Percentiles rank a stretch among this genome's conserved stretches.
These are phyloP conservation scores for Dryas alaskensis DNA, from an alignment of 306 rosid species.

Conservation along the genomic window DNA sequence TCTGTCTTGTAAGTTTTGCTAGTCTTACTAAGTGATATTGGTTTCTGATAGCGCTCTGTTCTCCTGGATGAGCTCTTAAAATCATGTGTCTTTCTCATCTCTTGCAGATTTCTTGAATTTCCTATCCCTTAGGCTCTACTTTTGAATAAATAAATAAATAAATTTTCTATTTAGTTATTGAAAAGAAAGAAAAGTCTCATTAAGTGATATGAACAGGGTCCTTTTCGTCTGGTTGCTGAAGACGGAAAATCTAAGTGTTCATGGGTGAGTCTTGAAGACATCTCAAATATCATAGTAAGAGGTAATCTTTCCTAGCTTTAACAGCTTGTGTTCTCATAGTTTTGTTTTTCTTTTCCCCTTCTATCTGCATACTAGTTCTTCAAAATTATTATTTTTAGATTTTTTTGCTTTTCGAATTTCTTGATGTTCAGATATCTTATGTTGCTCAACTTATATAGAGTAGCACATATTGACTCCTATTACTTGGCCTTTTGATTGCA, in stretches of 20 bases:
- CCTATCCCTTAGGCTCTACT: not conserved
- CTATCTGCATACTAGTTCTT: not conserved
- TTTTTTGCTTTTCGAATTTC: not conserved
- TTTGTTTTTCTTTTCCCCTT: not conserved
- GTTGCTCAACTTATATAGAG: not conserved
- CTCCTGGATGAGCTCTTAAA: not conserved
- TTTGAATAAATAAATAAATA: not conserved
- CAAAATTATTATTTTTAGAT: not conserved
- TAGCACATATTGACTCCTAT: slow-evolving; percentile 2
- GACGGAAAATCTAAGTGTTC: slow-evolving; percentile 98
- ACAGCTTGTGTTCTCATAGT: slow-evolving; percentile 3
- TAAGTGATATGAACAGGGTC: slow-evolving; percentile 56
- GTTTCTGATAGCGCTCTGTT: not conserved
- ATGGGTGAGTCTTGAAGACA: slow-evolving; percentile 94
- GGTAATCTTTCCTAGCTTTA: slow-evolving; percentile 48
- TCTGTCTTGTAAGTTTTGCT: slow-evolving; percentile 2
- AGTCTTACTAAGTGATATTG: not conserved
- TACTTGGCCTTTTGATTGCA: slow-evolving; percentile 30
- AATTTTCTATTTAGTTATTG: not conserved
- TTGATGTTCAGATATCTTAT: not conserved
- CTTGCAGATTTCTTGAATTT: not conserved
- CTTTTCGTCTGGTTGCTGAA: slow-evolving; percentile 92
- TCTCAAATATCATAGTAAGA: slow-evolving; percentile 76
- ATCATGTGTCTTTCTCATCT: not conserved
- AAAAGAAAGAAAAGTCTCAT: slow-evolving; percentile 5